A percentile compares a stretch with the other conserved stretches of the same genome.
These are phyloP conservation scores for Exutisphaerella laricina DNA, from an alignment of 2,329 filamentous ascomycete species.

Conservation along the genomic window DNA sequence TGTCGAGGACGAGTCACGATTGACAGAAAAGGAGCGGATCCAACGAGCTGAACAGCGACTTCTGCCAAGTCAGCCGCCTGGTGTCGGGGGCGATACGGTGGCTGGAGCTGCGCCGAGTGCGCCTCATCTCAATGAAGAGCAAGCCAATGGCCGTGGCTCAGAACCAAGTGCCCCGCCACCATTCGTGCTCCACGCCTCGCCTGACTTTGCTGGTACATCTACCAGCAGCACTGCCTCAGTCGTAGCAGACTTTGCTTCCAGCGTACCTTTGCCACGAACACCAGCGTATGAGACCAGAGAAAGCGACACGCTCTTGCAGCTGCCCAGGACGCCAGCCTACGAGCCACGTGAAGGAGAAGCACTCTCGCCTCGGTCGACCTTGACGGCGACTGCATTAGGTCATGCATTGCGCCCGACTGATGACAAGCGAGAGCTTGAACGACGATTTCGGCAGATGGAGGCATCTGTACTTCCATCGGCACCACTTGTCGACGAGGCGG, in stretches of 20 bases:
- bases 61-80: conserved; percentile 72
- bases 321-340: conserved; percentile 8
- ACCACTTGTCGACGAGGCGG: conserved; percentile 26
- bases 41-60: conserved; percentile 71
- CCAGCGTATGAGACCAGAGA: conserved; percentile 11
- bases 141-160: conserved; percentile 6
- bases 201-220: conserved; percentile 9
- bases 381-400: conserved; percentile 1
- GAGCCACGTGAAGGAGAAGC: conserved; percentile 9
- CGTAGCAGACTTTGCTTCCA: conserved; percentile 8
- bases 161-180: conserved; percentile 8
- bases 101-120: conserved; percentile 32
- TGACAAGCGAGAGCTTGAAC: conserved; percentile 74
- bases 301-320: background rate
- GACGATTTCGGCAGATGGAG: conserved; percentile 37
- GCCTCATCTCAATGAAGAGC: conserved; percentile 27
- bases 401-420: conserved; percentile 42
- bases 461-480: conserved; percentile 41
- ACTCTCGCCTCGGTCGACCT: conserved; percentile 3
- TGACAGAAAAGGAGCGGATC: conserved; percentile 78
- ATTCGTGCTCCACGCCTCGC: conserved; percentile 23
- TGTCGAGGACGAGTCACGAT: conserved; percentile 52
- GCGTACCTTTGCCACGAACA: conserved; percentile 14
- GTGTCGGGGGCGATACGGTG: conserved; percentile 21
- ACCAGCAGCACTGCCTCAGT: conserved; percentile 4